phyloP scores from a whole-genome alignment of 805 yeast species.

The Starmerella bombicola region DNA sequence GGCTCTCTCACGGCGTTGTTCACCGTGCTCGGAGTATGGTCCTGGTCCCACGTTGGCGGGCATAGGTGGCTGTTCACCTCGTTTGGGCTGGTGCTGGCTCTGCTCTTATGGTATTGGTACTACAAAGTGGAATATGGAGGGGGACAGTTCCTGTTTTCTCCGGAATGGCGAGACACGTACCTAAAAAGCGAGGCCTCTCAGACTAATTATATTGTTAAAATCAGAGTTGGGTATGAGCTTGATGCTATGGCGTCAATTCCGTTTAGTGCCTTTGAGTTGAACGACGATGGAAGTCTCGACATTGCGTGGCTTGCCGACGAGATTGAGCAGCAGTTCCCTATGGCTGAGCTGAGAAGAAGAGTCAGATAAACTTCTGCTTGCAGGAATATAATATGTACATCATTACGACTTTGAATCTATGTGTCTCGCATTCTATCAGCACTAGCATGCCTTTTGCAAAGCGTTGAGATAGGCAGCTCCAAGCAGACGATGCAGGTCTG shows the following conservation, averaged over 20 bases:
- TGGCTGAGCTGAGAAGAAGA: background rate
- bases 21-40: slow-evolving; percentile 7
- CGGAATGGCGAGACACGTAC: slow-evolving; percentile 18
- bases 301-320: slow-evolving; percentile 17
- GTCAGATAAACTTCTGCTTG: background rate
- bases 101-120: slow-evolving; percentile 15
- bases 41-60: slow-evolving; percentile 9
- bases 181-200: slow-evolving; percentile 6
- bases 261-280: slow-evolving; percentile 8
- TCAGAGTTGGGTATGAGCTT: slow-evolving; percentile 13
- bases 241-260: slow-evolving; percentile 13
- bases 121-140: slow-evolving; percentile 17
- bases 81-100: slow-evolving; percentile 9
- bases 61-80: slow-evolving; percentile 13
- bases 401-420: background rate
- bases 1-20: slow-evolving; percentile 5
- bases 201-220: slow-evolving; percentile 13
- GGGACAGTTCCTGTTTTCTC: slow-evolving; percentile 16
- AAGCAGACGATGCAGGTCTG: slow-evolving; percentile 70
- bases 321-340: slow-evolving; percentile 8
- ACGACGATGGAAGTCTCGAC: slow-evolving; percentile 9
- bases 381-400: background rate
- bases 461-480: slow-evolving; percentile 54
- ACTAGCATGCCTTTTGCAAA: too few species aligned
- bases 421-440: too few species aligned